Conservation (phyloP, 2,329 filamentous ascomycete species). For the Aspergillus sp. region DNA sequence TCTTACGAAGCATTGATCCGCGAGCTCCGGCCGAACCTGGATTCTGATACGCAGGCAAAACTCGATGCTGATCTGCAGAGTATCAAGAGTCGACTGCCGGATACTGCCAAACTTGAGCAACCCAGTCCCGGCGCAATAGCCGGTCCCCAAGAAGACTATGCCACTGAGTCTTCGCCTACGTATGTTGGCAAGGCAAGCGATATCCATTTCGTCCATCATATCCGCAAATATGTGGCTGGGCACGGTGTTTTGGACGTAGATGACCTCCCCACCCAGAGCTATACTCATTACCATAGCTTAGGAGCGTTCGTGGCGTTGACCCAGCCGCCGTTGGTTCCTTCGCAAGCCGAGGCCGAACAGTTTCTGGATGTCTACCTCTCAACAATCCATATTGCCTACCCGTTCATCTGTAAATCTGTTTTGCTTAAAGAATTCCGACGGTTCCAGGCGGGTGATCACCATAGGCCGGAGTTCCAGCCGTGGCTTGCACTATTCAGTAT, state of each 20-base stretch:
- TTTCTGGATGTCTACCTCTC: not conserved
- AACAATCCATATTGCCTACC: not conserved
- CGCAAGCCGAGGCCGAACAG: not conserved
- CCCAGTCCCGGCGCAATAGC: not conserved
- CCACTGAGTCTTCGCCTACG: conserved; percentile 20
- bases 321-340: not conserved
- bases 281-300: not conserved
- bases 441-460: not conserved
- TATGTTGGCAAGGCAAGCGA: conserved; percentile 42
- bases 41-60: not conserved
- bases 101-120: not conserved
- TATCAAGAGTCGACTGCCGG: not conserved
- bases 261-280: not conserved
- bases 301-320: not conserved
- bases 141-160: not conserved
- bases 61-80: not conserved
- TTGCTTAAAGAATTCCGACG: not conserved
- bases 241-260: not conserved
- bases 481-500: not conserved
- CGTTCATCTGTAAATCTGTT: not conserved
- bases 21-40: not conserved
- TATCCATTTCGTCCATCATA: conserved; percentile 37
- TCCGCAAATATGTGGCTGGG: conserved; percentile 21
- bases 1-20: not conserved
- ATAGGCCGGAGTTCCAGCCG: not conserved